Conservation (phyloP, 345 rosid species). For the Noccaea bulbosa region DNA sequence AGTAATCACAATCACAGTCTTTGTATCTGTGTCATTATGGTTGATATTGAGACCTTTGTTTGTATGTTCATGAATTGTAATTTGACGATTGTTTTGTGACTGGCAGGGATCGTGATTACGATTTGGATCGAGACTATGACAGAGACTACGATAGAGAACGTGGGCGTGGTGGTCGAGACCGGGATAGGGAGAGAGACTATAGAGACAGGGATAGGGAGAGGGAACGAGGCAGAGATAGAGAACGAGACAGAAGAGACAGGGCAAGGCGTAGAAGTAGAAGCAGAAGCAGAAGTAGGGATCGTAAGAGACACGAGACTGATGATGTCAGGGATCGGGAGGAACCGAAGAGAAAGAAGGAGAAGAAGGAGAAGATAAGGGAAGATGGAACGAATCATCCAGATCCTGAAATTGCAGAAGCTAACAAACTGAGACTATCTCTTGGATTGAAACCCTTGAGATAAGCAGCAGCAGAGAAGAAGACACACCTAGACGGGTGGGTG, state of each 20-base stretch:
- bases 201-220: constrained; percentile 75
- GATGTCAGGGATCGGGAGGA: constrained; percentile 53
- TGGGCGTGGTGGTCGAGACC: constrained; percentile 55
- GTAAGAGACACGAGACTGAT: constrained; percentile 65
- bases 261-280: constrained; percentile 76
- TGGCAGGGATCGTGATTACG: constrained; percentile 66
- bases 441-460: constrained; percentile 71
- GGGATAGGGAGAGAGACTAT: constrained; percentile 69
- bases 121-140: constrained; percentile 61
- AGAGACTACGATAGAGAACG: constrained; percentile 59
- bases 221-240: constrained; percentile 78
- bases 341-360: constrained; percentile 73
- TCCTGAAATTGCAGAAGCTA: constrained; percentile 93
- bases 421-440: constrained; percentile 72
- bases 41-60: constrained; percentile 18
- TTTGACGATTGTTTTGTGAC: neutral
- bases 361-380: constrained; percentile 73
- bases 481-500: no score
- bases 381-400: constrained; percentile 87
- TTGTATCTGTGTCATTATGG: neutral
- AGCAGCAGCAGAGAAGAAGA: neutral
- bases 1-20: no score
- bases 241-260: constrained; percentile 74
- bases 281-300: constrained; percentile 76
- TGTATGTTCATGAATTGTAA: constrained; percentile 2